Base-by-base conservation (phyloP, 2,329 filamentous ascomycete genomes). In the Verticillium tricorpus region DNA sequence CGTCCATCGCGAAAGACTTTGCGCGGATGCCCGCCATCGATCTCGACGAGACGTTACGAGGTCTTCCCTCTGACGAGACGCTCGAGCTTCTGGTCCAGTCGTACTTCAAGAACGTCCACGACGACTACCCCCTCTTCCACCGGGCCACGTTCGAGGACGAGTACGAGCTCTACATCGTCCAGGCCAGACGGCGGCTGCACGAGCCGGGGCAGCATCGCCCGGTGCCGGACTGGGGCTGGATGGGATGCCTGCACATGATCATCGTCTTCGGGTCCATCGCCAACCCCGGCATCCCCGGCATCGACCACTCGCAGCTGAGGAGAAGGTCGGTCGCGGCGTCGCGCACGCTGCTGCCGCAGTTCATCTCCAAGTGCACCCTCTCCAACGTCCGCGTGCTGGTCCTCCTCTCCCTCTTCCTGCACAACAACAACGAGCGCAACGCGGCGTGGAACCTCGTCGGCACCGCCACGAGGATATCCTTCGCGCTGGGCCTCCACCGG, bases 351-450 rank as follows among this genome's bases (percentile, higher is more conserved):
- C 65, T 74, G 34, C 69, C 71, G 19, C 68, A 69, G 9, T 65
- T 73, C 56, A 65, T 73, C n/a, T 70, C 69, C 19, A 73, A 70
- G 34, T 72, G 71, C 64, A 70, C 70, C 1, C 64, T 73, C 35
- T 69, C 71, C 50, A 74, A 73, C 61, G 68, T 74, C 37, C 67
- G 71, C 52, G 72, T 71, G 1, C 64, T 74, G n/a, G 54, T 74
- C 5, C 66, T 74, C 3, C 62, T 74, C 4, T 67, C 73, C 1
- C 59, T 76, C 1, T 77, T 75, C 56, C 62, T 76, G 1, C 74
- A 77, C 55, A 77, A 77, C 39, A 73, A 74, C 39, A 75, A 76
- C 60, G 75, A 77, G 57, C 66, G 75, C 7, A 77, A 77, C 34
- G 74, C 74, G 1, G 72, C 74, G 0, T 75, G 73, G 73, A 75